phyloP scores from a whole-genome alignment of 768 basidiomycete genomes.

The Candolleomyces eurysporus region DNA sequence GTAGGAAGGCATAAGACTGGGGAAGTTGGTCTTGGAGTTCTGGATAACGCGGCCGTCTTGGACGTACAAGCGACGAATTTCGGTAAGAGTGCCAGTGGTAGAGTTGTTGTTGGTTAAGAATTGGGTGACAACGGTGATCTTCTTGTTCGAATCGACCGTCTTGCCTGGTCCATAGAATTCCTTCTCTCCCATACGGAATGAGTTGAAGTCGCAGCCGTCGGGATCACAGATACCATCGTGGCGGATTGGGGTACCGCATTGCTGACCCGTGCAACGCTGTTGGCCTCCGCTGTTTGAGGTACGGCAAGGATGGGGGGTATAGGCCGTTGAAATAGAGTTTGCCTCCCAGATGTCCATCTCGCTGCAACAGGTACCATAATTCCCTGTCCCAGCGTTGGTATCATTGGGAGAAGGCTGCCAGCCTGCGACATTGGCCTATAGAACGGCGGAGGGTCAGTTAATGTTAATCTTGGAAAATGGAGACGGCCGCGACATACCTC shows the following conservation, averaged over 20 bases:
- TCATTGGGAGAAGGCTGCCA: conserved; percentile 20
- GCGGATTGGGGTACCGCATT: conserved; percentile 36
- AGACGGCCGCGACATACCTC: conserved; percentile 29
- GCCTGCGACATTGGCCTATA: conserved; percentile 45
- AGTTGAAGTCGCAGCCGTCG: conserved; percentile 64
- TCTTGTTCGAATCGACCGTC: conserved; percentile 31
- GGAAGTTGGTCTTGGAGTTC: conserved; percentile 18
- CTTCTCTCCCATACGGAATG: conserved; percentile 51
- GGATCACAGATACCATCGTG: conserved; percentile 49
- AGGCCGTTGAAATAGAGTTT: conserved; percentile 48
- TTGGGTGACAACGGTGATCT: conserved; percentile 23
- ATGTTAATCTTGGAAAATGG: not conserved
- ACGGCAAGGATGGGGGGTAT: conserved; percentile 52
- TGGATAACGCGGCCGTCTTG: conserved; percentile 21
- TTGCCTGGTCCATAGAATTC: conserved; percentile 46
- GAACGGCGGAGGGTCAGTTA: not conserved
- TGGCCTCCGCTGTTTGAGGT: conserved; percentile 26
- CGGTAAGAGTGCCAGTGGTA: conserved; percentile 18
- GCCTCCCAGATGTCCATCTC: conserved; percentile 63
- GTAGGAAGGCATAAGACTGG: conserved; percentile 35
- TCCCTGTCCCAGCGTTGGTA: conserved; percentile 22
- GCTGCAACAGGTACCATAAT: conserved; percentile 25
- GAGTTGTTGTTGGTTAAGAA: conserved; percentile 20
- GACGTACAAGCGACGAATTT: conserved; percentile 21
- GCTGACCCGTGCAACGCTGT: conserved; percentile 39